Percentiles rank a stretch among this genome's conserved stretches.
These are phyloP conservation scores for Allium sativum DNA, from an alignment of 106 monocot genomes.

Conservation along the genomic window DNA sequence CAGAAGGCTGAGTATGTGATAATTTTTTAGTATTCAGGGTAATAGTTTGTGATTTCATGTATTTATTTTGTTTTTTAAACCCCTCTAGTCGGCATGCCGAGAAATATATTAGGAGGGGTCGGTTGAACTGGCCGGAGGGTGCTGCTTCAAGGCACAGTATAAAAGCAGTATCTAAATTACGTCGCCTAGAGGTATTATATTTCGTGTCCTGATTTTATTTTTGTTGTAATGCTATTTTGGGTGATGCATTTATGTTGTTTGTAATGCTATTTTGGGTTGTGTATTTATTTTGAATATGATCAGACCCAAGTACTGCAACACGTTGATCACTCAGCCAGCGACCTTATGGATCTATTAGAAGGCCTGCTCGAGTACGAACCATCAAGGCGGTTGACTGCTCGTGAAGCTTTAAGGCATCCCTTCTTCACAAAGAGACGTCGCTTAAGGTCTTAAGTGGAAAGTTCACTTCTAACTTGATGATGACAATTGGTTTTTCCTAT, in stretches of 20 bases:
- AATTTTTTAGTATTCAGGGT: not conserved
- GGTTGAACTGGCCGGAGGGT: constrained; percentile 73
- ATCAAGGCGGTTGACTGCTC: constrained; percentile 27
- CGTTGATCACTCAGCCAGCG: constrained; percentile 40
- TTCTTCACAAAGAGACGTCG: constrained; percentile 22
- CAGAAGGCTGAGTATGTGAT: constrained; percentile 62
- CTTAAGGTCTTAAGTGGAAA: too few species aligned
- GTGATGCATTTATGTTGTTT: too few species aligned
- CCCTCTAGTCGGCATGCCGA: constrained; percentile 40
- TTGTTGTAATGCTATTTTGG: too few species aligned
- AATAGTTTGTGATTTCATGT: too few species aligned
- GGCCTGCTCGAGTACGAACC: constrained; percentile 44
- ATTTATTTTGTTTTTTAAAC: constrained; percentile 3
- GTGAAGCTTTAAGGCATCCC: constrained; percentile 46
- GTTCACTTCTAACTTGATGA: too few species aligned
- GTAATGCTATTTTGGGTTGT: too few species aligned
- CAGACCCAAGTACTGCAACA: constrained; percentile 49
- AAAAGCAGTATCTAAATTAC: constrained; percentile 49
- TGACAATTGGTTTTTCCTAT: too few species aligned
- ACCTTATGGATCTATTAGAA: constrained; percentile 40
- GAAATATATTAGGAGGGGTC: constrained; percentile 53
- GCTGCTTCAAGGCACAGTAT: constrained; percentile 58
- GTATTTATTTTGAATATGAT: not conserved
- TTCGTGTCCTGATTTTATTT: not conserved
- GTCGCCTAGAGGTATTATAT: constrained; percentile 41